Evolutionary conservation across 2,329 filamentous ascomycete species (phyloP).

Genomic region (Aspergillus puulaauensis): DNA sequence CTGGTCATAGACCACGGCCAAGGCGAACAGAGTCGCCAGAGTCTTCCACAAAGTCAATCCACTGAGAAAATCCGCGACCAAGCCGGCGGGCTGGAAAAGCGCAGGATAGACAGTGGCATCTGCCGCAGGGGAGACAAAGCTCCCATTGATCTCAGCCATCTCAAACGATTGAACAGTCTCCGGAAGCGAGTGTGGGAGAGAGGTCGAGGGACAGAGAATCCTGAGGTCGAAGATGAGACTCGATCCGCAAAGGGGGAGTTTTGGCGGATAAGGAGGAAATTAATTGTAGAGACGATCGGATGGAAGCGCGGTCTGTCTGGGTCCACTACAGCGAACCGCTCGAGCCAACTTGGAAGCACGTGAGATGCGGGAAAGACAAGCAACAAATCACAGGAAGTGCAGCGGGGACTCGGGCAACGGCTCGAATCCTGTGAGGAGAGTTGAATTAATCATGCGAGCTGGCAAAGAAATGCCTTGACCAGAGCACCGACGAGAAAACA

Average conservation of each 20-base stretch:
- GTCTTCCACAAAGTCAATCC: slow-evolving; percentile 66
- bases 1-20: slow-evolving; percentile 84
- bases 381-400: neutral
- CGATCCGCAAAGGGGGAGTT: slow-evolving; percentile 3
- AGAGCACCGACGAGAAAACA: neutral
- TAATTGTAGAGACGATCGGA: neutral
- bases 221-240: slow-evolving; percentile 4
- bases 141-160: slow-evolving; percentile 59
- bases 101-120: slow-evolving; percentile 60
- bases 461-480: neutral
- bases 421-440: slow-evolving; percentile 1
- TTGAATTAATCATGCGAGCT: slow-evolving; percentile 1
- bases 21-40: slow-evolving; percentile 66
- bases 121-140: slow-evolving; percentile 68
- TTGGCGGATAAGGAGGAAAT: slow-evolving; percentile 4
- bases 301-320: neutral
- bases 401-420: neutral
- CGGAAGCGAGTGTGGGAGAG: slow-evolving; percentile 16
- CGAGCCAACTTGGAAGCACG: slow-evolving; percentile 3
- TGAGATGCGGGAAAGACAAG: neutral
- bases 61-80: slow-evolving; percentile 56
- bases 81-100: slow-evolving; percentile 46
- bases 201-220: slow-evolving; percentile 9
- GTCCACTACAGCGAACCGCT: neutral
- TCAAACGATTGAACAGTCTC: slow-evolving; percentile 16